Conservation (phyloP, 192 early-diverging fungal species). For the Backusella australiensis region DNA sequence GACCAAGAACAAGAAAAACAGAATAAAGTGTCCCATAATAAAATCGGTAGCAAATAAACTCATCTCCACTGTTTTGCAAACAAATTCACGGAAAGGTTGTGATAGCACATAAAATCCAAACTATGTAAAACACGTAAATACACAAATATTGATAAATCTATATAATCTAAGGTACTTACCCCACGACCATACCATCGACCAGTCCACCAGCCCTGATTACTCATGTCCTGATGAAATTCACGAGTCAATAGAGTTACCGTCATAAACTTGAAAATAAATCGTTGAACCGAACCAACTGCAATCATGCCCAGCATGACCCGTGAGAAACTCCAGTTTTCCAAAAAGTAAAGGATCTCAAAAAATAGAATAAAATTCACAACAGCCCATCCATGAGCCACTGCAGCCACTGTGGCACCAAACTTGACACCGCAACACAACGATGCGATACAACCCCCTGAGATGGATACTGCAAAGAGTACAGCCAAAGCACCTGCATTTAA, state of each 20-base stretch:
- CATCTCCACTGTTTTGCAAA: slow-evolving; percentile 84
- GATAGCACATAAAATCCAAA: slow-evolving; percentile 47
- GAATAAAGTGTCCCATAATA: slow-evolving; percentile 71
- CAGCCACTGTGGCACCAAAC: slow-evolving; percentile 72
- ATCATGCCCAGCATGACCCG: slow-evolving; percentile 68
- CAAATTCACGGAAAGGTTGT: slow-evolving; percentile 71
- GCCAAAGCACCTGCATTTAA: slow-evolving; percentile 64
- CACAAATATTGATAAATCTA: neutral
- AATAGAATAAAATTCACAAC: slow-evolving; percentile 61
- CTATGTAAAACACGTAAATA: neutral
- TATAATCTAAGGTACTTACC: slow-evolving; percentile 18
- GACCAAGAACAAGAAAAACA: slow-evolving; percentile 70
- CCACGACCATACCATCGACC: slow-evolving; percentile 79
- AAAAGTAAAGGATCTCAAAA: slow-evolving; percentile 65
- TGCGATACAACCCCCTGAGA: slow-evolving; percentile 57
- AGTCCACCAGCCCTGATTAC: slow-evolving; percentile 85
- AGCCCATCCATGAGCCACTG: slow-evolving; percentile 59
- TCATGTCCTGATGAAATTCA: slow-evolving; percentile 76
- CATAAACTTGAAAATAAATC: slow-evolving; percentile 71
- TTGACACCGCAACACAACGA: slow-evolving; percentile 52
- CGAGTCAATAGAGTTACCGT: slow-evolving; percentile 70
- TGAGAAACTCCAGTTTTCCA: slow-evolving; percentile 66
- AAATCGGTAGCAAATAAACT: slow-evolving; percentile 75
- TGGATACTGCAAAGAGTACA: slow-evolving; percentile 61
- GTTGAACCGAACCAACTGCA: slow-evolving; percentile 62